Conservation (phyloP, 805 yeast species). For the Tetrapisispora pingtungensis region DNA sequence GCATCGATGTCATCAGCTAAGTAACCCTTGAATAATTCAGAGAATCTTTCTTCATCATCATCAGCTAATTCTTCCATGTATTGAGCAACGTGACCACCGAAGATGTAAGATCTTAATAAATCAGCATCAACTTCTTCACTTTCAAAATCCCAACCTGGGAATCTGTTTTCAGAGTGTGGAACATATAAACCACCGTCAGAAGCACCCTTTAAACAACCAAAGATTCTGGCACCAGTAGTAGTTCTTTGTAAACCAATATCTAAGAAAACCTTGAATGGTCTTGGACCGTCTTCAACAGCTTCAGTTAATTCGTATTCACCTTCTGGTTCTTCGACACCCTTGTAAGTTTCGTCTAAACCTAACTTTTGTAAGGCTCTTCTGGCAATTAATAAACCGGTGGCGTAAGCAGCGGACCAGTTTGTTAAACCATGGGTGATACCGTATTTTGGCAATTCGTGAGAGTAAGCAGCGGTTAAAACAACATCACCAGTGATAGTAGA, state of each 20-base stretch:
- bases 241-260: slow-evolving; percentile 99
- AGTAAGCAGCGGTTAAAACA: slow-evolving; percentile 94
- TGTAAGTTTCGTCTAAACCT: slow-evolving; percentile 95
- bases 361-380: slow-evolving; percentile 97
- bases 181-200: slow-evolving; percentile 99
- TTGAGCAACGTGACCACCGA: slow-evolving; percentile 99
- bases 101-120: slow-evolving; percentile 94
- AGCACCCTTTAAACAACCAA: slow-evolving; percentile 99
- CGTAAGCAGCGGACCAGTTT: slow-evolving; percentile 99
- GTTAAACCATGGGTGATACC: slow-evolving; percentile 98
- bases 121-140: slow-evolving; percentile 97
- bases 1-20: slow-evolving; percentile 95
- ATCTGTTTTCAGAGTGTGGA: slow-evolving; percentile 99
- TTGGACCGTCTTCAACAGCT: slow-evolving; percentile 98
- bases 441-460: slow-evolving; percentile 96
- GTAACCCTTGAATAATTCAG: slow-evolving; percentile 91
- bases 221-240: slow-evolving; percentile 99
- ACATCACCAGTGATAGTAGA: slow-evolving; percentile 96
- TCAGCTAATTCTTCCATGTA: slow-evolving; percentile 99
- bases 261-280: slow-evolving; percentile 99
- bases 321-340: slow-evolving; percentile 98
- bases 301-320: slow-evolving; percentile 98
- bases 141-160: slow-evolving; percentile 99
- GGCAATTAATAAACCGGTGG: slow-evolving; percentile 96
- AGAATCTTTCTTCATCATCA: slow-evolving; percentile 99